Base-by-base conservation (phyloP, 305 asterid species). In the Petunia hybrid region DNA sequence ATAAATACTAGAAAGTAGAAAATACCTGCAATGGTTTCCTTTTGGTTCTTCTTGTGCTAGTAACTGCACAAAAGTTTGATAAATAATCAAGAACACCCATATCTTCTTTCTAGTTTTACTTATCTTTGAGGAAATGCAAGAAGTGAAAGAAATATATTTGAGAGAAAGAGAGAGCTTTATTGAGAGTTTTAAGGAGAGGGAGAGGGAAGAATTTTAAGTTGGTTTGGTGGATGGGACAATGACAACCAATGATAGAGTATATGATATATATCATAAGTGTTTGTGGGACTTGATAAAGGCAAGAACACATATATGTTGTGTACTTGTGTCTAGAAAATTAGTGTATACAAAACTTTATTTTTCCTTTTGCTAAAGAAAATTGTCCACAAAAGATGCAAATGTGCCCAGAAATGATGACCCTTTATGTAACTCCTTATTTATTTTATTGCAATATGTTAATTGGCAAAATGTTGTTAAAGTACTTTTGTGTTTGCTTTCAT, bases 41-140 rank as follows among this genome's bases (percentile, higher is more conserved):
- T 87, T 79, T 95, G 88, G 68, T 78, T 79, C 95, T 89, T 85
- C 90, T 80, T 60, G 85, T 88, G 91, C 88, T 85, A 80, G 94
- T 91, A 86, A 90, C 92, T 82, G 92, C 87, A 84, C 94, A 95
- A 82, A 95, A 91, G 90, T 88, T 85, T 46, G 98, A 93, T 68
- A 95, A 91, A 90, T 93, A 95, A 78, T 95, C 98, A 75, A 95
- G 97, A 82, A 96, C 99, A 38, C 98, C 99, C 99, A 95, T 95
- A 73, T 82, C 70, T 64, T 8, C 16, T 0, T 31, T 76, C 16
- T 41, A 56, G 4, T 82, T 75, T 66, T 43, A 64, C 70, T 73
- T 31, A 56, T 61, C 80, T 77, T 75, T 65, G 48, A 63, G 84
- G 83, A 76, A 82, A 77, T 60, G 80, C 78, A 66, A 68, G 71